Conservation (phyloP, 1,139 yeast species). For the Sugiyamaella grinbergsii region DNA sequence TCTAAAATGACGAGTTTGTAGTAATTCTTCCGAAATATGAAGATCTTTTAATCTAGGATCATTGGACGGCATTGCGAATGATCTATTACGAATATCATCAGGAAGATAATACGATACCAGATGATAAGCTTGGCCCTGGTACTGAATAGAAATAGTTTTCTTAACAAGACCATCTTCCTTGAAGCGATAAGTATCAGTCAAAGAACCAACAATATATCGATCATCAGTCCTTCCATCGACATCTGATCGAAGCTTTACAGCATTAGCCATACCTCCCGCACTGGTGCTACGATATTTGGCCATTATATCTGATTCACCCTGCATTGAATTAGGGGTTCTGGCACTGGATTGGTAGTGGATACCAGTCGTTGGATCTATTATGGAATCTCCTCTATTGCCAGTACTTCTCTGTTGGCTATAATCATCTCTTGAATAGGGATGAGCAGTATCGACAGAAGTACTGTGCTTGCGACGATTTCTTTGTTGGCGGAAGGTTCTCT, state of each 20-base stretch:
- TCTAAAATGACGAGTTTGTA: constrained; percentile 59
- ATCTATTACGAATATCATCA: constrained; percentile 65
- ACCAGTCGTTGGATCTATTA: constrained; percentile 11
- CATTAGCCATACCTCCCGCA: background rate
- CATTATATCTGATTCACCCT: constrained; percentile 6
- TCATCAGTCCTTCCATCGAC: constrained; percentile 14
- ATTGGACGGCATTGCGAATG: constrained; percentile 61
- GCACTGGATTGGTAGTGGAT: constrained; percentile 11
- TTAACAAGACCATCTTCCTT: constrained; percentile 78
- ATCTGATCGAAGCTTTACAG: constrained; percentile 1
- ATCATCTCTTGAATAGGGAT: constrained; percentile 4
- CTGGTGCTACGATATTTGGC: background rate
- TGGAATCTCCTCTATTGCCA: constrained; percentile 10
- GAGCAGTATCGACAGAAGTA: constrained; percentile 5
- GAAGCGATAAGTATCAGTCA: constrained; percentile 63
- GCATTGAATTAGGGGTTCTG: constrained; percentile 12
- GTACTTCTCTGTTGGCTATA: constrained; percentile 1
- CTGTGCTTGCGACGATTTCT: constrained; percentile 25
- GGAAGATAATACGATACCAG: constrained; percentile 77
- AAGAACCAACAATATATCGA: constrained; percentile 55
- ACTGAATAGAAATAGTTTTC: constrained; percentile 71
- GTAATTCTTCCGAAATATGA: constrained; percentile 58
- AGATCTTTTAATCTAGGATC: constrained; percentile 54
- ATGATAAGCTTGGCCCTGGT: constrained; percentile 53
- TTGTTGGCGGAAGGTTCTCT: constrained; percentile 40